Evolutionary conservation across 1,284 basidiomycete species (phyloP).

Genomic region (Anthracocystis panici-leucophaei): DNA sequence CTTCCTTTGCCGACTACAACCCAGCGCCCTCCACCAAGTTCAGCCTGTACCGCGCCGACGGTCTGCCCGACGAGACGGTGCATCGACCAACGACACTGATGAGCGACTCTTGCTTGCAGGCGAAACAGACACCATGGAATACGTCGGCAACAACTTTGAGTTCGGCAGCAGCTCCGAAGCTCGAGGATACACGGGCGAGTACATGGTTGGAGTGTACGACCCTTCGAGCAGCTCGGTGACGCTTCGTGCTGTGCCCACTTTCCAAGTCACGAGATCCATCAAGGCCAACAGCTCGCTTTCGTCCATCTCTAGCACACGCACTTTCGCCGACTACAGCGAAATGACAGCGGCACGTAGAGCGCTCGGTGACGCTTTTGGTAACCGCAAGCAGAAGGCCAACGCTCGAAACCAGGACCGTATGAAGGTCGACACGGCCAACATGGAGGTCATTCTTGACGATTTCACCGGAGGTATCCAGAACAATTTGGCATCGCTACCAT

Average conservation of each 20-base stretch:
- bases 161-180: conserved; percentile 51
- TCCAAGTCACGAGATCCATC: conserved; percentile 61
- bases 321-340: conserved; percentile 51
- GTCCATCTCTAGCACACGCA: conserved; percentile 48
- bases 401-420: conserved; percentile 66
- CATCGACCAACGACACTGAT: conserved; percentile 21
- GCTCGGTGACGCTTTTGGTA: conserved; percentile 67
- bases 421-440: conserved; percentile 67
- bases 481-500: conserved; percentile 48
- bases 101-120: conserved; percentile 60
- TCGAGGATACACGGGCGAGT: conserved; percentile 65
- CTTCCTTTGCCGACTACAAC: conserved; percentile 51
- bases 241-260: conserved; percentile 60
- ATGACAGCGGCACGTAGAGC: conserved; percentile 57
- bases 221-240: conserved; percentile 59
- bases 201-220: conserved; percentile 67
- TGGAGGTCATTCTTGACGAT: conserved; percentile 62
- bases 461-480: conserved; percentile 61
- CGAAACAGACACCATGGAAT: conserved; percentile 60
- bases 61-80: conserved; percentile 42
- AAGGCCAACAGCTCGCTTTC: conserved; percentile 57
- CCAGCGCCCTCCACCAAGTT: conserved; percentile 48
- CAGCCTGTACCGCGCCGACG: conserved; percentile 50
- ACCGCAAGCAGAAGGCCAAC: conserved; percentile 66
- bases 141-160: conserved; percentile 60